These are phyloP conservation scores for Diaporthe longicolla DNA, from an alignment of 2,329 filamentous ascomycete genomes.

Conservation along the genomic window DNA sequence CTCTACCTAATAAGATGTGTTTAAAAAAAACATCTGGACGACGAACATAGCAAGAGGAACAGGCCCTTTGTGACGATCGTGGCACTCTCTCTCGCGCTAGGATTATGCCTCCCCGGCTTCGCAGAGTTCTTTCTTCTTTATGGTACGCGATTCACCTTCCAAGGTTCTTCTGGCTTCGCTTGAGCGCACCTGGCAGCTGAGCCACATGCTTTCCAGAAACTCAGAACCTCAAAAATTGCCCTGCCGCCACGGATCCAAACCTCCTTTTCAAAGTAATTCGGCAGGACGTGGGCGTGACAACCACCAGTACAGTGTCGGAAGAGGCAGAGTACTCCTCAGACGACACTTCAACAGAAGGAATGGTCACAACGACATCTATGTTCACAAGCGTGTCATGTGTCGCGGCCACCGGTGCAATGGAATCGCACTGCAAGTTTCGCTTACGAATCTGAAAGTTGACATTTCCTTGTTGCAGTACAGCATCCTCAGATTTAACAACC, in stretches of 20 bases:
- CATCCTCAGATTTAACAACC: not conserved
- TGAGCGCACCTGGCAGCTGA: not conserved
- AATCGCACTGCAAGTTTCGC: too few relatives aligned
- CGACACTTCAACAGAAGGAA: not conserved
- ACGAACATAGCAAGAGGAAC: constrained; percentile 7
- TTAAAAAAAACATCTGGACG: not conserved
- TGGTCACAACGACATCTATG: not conserved
- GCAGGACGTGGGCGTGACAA: not conserved
- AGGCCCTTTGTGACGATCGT: not conserved
- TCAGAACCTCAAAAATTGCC: not conserved
- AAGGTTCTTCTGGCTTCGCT: too few relatives aligned
- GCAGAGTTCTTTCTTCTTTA: not conserved
- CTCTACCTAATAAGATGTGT: not conserved
- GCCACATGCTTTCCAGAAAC: not conserved
- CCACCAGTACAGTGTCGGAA: not conserved
- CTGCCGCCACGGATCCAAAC: not conserved
- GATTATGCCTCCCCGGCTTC: constrained; percentile 9
- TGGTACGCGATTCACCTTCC: not conserved
- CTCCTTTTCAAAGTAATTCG: not conserved
- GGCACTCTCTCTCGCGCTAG: constrained; percentile 5
- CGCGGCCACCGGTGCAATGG: not conserved
- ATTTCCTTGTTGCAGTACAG: too few relatives aligned
- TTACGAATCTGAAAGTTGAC: not conserved
- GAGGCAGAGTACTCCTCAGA: not conserved
- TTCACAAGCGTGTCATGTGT: not conserved